Evolutionary conservation across 2,329 filamentous ascomycete species (phyloP).

Genomic region (Pyrenophora teres): DNA sequence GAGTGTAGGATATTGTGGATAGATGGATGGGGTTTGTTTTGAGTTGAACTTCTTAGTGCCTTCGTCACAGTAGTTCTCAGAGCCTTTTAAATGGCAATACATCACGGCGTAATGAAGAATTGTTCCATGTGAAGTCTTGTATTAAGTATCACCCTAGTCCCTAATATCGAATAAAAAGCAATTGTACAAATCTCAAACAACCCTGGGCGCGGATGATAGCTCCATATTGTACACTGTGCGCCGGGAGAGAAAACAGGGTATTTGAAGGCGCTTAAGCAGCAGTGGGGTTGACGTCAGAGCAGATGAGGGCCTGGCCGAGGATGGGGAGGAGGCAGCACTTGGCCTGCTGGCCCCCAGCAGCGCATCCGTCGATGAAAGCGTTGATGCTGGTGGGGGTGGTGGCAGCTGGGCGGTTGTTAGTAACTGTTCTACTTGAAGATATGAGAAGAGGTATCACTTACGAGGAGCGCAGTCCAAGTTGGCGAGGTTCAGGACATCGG

Average conservation of each 20-base stretch:
- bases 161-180: not conserved
- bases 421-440: not conserved
- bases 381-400: conserved; percentile 47
- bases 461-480: conserved; percentile 62
- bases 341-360: conserved; percentile 58
- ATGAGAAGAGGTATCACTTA: conserved; percentile 42
- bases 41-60: no score
- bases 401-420: conserved; percentile 37
- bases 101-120: not conserved
- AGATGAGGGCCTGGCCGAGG: conserved; percentile 49
- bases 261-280: conserved; percentile 5
- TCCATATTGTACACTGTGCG: not conserved
- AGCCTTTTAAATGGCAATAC: no score
- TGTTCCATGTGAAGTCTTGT: not conserved
- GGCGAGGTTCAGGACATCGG: conserved; percentile 63
- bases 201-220: not conserved
- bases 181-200: conserved; percentile 6
- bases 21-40: no score
- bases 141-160: conserved; percentile 4
- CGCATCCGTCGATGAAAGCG: conserved; percentile 55
- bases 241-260: not conserved
- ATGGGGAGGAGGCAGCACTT: conserved; percentile 64
- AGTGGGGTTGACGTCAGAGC: conserved; percentile 41
- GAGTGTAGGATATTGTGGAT: no score
- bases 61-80: no score